Base-by-base conservation (phyloP, 768 basidiomycete species). In the Rhodosporidiobolus odoratus region DNA sequence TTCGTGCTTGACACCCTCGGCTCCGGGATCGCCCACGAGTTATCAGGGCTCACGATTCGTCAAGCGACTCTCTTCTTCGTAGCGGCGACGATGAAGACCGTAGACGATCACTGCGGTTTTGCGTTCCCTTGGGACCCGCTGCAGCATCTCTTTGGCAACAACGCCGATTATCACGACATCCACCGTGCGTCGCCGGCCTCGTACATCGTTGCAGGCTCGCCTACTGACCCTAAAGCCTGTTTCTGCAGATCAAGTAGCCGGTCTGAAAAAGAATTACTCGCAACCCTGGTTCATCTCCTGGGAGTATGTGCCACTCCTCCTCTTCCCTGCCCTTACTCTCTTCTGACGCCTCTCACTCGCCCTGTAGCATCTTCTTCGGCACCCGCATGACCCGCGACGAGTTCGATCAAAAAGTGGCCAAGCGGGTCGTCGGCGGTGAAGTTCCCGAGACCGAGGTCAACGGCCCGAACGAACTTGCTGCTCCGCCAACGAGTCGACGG, bases 261-360 rank as follows among this genome's bases (percentile, higher is more conserved):
- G 95, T 5, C 91, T 96, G 82, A 97, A 97, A 81, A 89, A 87
- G 52, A 99, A 99, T 78, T 99, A 93, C 78, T 84, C 90, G 2
- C 94, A 98, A 77, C 94, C 94, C 1, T 98, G 92, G 83, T 99
- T 94, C 79, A 83, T 94, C 53, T 92, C 95, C 76, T 98, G 92
- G 92, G 94, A 98, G 73, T 74, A 58, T 47, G 68, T 67, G 37
- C 21, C 40, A 78, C 8, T 21, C n/a, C 23, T 15, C 10, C 48
- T 37, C 2, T 25, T 0, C 19, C 58, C 41, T 9, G n/a, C 30
- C 0, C 32, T 8, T 35, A 30, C 5, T 12, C 9, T 5, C 10
- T 34, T 21, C 40, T 52, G 23, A 56, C 43, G 9, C 30, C 13
- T 8, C 48, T 16, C 21, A 16, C 21, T n/a, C 30, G 6, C 4